Evolutionary conservation across 805 yeast genomes (phyloP).

Genomic region (Hermanozyma aechmeae): DNA sequence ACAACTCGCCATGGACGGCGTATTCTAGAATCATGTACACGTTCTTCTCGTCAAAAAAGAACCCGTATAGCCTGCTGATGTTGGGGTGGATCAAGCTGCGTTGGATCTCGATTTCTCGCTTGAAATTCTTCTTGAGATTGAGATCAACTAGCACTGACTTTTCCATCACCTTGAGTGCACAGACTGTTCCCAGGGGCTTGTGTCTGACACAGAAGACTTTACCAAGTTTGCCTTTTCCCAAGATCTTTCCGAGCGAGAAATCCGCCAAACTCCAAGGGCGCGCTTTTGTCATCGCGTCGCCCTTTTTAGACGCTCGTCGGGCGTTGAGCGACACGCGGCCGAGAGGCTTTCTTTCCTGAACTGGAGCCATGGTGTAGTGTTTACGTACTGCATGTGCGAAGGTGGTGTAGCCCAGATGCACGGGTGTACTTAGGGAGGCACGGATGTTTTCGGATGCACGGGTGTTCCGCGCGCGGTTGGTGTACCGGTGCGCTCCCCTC

Average conservation of each 20-base stretch:
- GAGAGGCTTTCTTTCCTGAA: too few species aligned
- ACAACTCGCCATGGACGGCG: conserved; percentile 79
- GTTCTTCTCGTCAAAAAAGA: conserved; percentile 71
- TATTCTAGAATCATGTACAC: conserved; percentile 83
- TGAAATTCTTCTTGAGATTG: conserved; percentile 75
- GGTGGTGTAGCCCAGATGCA: too few species aligned
- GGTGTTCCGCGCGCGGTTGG: too few species aligned
- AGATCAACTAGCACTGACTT: conserved; percentile 67
- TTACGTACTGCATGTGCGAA: too few species aligned
- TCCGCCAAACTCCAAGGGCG: too few species aligned
- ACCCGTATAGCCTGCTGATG: conserved; percentile 73
- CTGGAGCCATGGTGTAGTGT: too few species aligned
- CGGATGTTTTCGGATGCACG: too few species aligned
- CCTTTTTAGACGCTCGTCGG: too few species aligned
- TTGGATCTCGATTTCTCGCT: conserved; percentile 89
- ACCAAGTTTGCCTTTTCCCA: conserved; percentile 95
- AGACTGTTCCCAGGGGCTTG: conserved; percentile 61
- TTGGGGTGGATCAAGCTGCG: conserved; percentile 69
- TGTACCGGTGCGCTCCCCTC: too few species aligned
- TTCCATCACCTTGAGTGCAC: conserved; percentile 89
- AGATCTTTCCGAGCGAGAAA: conserved; percentile 77
- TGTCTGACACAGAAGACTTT: conserved; percentile 85
- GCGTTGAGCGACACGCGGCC: too few species aligned
- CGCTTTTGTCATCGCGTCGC: too few species aligned
- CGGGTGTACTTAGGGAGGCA: too few species aligned